phyloP scores from a whole-genome alignment of 1,284 basidiomycete genomes.

The Cerrena zonata region DNA sequence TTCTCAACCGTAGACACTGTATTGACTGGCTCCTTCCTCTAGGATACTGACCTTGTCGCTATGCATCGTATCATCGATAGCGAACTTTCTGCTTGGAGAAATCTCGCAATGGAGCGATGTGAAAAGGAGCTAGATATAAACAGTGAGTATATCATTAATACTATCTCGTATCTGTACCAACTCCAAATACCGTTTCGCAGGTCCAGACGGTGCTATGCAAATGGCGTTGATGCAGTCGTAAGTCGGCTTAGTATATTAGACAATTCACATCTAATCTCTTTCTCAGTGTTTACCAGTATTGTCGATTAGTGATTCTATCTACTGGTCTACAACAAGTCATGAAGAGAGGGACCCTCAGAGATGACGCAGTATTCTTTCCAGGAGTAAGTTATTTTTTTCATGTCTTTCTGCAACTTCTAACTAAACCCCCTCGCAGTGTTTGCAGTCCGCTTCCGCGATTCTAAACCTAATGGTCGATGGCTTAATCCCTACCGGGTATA shows the following conservation, averaged over 20 bases:
- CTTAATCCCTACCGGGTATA: constrained; percentile 27
- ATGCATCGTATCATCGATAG: constrained; percentile 22
- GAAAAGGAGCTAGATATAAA: constrained; percentile 13
- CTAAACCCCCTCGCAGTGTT: constrained; percentile 20
- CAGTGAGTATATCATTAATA: neutral
- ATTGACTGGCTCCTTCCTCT: neutral
- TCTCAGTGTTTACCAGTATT: constrained; percentile 26
- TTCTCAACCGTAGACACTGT: neutral
- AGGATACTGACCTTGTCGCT: constrained; percentile 21
- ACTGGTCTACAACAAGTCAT: constrained; percentile 27
- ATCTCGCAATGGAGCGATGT: constrained; percentile 16
- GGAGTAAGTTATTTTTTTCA: constrained; percentile 14
- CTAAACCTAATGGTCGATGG: constrained; percentile 28
- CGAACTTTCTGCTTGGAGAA: constrained; percentile 23
- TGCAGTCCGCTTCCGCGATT: constrained; percentile 28
- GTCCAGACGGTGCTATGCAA: constrained; percentile 20
- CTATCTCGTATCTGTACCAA: neutral
- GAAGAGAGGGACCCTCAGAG: constrained; percentile 18
- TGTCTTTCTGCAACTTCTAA: neutral
- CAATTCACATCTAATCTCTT: constrained; percentile 2
- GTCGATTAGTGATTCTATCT: constrained; percentile 30
- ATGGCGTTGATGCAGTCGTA: constrained; percentile 27
- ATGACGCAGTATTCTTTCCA: constrained; percentile 16
- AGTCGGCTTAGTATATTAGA: too few relatives aligned
- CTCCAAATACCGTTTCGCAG: constrained; percentile 7